A percentile compares a stretch with the other conserved stretches of the same genome.
Conservation (phyloP, 2,329 filamentous ascomycete genomes). For the Thermothelomyces thermophilus region DNA sequence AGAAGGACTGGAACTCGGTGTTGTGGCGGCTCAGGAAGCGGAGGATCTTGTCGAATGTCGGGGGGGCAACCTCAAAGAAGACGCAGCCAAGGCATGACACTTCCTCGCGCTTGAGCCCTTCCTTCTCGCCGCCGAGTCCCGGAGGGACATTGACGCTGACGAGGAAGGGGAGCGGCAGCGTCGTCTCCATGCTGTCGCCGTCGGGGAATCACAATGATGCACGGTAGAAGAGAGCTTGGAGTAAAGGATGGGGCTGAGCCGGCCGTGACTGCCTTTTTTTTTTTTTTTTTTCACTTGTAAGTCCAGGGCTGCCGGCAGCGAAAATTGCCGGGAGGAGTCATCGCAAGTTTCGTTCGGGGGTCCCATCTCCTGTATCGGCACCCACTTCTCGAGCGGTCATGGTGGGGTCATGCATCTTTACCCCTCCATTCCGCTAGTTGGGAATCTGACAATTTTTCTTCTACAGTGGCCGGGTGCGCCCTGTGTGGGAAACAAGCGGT, state of each 20-base stretch:
- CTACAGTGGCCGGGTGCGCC: no score
- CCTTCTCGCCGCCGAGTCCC: slow-evolving; percentile 38
- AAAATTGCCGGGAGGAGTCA: slow-evolving; percentile 14
- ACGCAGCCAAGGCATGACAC: slow-evolving; percentile 53
- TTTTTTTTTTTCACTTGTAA: slow-evolving; percentile 1
- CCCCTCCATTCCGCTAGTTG: slow-evolving; percentile 18
- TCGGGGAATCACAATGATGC: not conserved
- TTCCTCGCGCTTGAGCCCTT: slow-evolving; percentile 51
- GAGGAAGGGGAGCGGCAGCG: slow-evolving; percentile 57
- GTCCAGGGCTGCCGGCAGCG: not conserved
- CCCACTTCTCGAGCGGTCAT: slow-evolving; percentile 2
- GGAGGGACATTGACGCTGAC: slow-evolving; percentile 49
- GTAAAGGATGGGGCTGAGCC: not conserved
- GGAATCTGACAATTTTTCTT: no score
- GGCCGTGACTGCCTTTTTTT: not conserved
- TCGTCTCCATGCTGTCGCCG: slow-evolving; percentile 59
- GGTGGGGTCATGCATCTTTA: slow-evolving; percentile 20
- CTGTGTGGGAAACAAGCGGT: slow-evolving; percentile 22
- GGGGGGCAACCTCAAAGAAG: slow-evolving; percentile 46
- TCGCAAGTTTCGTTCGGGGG: slow-evolving; percentile 9
- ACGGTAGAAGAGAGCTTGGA: not conserved
- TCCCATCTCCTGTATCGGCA: slow-evolving; percentile 22
- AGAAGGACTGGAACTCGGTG: slow-evolving; percentile 55
- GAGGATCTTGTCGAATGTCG: slow-evolving; percentile 37
- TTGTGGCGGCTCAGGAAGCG: slow-evolving; percentile 44